Percentiles rank a stretch among this genome's conserved stretches.
Evolutionary conservation across 495 filamentous ascomycete species (phyloP).

Genomic region (Hypoxylon subgilvum): DNA sequence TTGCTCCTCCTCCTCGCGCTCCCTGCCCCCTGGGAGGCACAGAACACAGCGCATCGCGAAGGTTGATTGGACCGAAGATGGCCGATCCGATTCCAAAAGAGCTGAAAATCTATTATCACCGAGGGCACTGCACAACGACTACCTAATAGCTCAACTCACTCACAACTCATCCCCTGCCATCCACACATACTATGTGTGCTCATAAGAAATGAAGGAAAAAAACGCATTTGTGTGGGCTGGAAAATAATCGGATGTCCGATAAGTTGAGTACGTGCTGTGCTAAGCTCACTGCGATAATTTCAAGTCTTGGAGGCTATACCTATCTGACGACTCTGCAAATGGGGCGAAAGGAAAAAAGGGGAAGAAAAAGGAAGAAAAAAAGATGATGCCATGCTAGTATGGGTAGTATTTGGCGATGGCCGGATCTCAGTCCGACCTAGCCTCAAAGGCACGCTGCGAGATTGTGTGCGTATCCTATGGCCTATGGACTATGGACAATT

Average conservation of each 20-base stretch:
- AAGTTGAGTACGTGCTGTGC: not conserved
- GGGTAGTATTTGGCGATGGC: constrained; percentile 21
- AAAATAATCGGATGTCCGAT: constrained; percentile 27
- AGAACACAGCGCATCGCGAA: constrained; percentile 14
- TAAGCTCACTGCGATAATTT: too few species aligned
- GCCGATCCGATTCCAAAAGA: constrained; percentile 19
- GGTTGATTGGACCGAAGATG: constrained; percentile 23
- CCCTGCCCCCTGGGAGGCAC: constrained; percentile 22
- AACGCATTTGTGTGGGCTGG: constrained; percentile 13
- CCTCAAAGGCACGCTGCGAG: constrained; percentile 16
- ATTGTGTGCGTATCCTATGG: constrained; percentile 3
- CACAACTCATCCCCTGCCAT: too few species aligned
- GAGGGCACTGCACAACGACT: constrained; percentile 7
- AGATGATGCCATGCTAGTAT: constrained; percentile 23
- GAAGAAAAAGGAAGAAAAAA: not conserved
- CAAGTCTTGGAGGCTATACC: constrained; percentile 14
- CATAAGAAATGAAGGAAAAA: not conserved
- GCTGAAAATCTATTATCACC: constrained; percentile 29
- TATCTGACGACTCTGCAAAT: not conserved
- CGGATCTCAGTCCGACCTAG: constrained; percentile 9
- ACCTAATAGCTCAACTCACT: too few species aligned
- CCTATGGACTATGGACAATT: not conserved
- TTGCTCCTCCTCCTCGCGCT: constrained; percentile 15
- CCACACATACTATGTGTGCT: too few species aligned
- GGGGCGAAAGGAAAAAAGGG: too few species aligned